phyloP scores from a whole-genome alignment of 1,284 basidiomycete genomes.

The Pyrrhoderma lamaoense region DNA sequence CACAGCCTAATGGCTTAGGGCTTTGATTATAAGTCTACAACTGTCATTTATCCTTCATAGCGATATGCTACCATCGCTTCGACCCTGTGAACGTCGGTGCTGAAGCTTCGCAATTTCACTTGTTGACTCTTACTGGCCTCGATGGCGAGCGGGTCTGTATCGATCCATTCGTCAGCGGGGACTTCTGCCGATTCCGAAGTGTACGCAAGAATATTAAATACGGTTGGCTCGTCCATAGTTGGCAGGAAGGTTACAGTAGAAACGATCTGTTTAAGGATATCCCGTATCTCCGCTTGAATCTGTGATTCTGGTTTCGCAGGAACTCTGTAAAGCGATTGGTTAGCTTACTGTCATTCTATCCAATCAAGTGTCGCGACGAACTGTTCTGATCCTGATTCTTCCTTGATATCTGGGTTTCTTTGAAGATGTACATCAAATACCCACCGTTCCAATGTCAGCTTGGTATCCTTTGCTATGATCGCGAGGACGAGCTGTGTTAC shows the following conservation, averaged over 20 bases:
- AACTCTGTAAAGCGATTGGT: slow-evolving; percentile 28
- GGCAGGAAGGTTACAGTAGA: slow-evolving; percentile 94
- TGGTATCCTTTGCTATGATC: slow-evolving; percentile 91
- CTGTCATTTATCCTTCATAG: slow-evolving; percentile 45
- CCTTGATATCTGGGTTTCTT: slow-evolving; percentile 36
- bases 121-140: slow-evolving; percentile 95
- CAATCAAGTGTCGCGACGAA: slow-evolving; percentile 2
- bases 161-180: slow-evolving; percentile 88
- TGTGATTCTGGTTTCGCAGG: slow-evolving; percentile 77
- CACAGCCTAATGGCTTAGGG: too few species aligned
- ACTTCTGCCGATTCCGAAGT: slow-evolving; percentile 83
- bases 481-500: slow-evolving; percentile 92
- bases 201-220: slow-evolving; percentile 95
- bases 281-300: slow-evolving; percentile 95
- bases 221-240: slow-evolving; percentile 89
- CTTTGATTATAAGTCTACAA: too few species aligned
- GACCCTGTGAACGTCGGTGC: slow-evolving; percentile 85
- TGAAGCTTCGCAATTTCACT: slow-evolving; percentile 86
- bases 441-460: slow-evolving; percentile 93
- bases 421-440: slow-evolving; percentile 92
- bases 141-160: slow-evolving; percentile 92
- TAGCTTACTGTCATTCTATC: neutral
- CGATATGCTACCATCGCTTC: slow-evolving; percentile 86
- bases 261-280: slow-evolving; percentile 98
- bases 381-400: neutral